Percentiles rank a stretch among this genome's conserved stretches.
phyloP scores from a whole-genome alignment of 805 yeast genomes.

The Myxozyma melibiosi region DNA sequence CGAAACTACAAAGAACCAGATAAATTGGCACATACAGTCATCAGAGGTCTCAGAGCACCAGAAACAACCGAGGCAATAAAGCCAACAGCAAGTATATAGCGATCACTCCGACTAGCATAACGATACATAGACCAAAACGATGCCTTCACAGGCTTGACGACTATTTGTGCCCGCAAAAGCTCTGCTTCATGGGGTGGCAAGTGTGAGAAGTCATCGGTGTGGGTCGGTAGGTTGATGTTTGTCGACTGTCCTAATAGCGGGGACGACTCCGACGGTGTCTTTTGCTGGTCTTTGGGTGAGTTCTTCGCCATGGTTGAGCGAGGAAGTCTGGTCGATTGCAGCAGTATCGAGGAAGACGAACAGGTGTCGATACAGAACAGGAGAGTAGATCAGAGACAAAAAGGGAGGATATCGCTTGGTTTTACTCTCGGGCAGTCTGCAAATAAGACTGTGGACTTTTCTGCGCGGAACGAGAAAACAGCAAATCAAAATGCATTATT shows the following conservation, averaged over 20 bases:
- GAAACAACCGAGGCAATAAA: slow-evolving; percentile 40
- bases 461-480: too few species aligned
- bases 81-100: neutral
- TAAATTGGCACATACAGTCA: slow-evolving; percentile 33
- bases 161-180: slow-evolving; percentile 42
- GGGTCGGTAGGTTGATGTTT: neutral
- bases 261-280: slow-evolving; percentile 3
- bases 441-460: too few species aligned
- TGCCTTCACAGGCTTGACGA: slow-evolving; percentile 27
- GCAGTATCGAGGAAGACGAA: too few species aligned
- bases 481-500: too few species aligned
- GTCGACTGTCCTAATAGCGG: neutral
- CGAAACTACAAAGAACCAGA: slow-evolving; percentile 41
- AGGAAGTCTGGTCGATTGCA: too few species aligned
- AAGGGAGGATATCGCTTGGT: neutral
- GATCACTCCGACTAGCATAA: slow-evolving; percentile 42
- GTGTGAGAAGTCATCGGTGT: slow-evolving; percentile 30
- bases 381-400: neutral
- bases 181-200: slow-evolving; percentile 41
- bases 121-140: slow-evolving; percentile 40
- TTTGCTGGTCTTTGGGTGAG: neutral
- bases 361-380: neutral
- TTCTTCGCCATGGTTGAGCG: neutral
- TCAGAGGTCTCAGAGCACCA: slow-evolving; percentile 45
- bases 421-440: too few species aligned